Base-by-base conservation (phyloP, 2,329 filamentous ascomycete species). In the Aaosphaeria pasadenensis region DNA sequence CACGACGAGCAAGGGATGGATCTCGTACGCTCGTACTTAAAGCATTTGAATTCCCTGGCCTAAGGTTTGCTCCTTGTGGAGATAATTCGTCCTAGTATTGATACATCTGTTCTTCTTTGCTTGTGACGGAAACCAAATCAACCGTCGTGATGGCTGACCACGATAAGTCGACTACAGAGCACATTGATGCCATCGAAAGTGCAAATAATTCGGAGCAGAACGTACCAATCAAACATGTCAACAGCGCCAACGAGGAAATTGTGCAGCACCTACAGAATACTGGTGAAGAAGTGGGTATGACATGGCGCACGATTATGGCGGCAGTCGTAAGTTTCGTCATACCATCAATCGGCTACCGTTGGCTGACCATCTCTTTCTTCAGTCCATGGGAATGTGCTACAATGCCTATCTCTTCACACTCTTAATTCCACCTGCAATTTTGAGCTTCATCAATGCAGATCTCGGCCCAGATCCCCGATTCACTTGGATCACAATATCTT, bases 341-440 rank as follows among this genome's bases (percentile, higher is more conserved):
- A 9, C 7, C 33, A 36, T 36, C 17, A 2, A 24, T 3, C 17
- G 17, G 17, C 17, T 24, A 24, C 17, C 17, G 17, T 24, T 24
- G 9, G n/a, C 33, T 36, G 33, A 36, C 33, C n/a, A n/a, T 36
- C 33, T 36, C 33, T 24, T 24, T 24, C 2, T 3, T 24, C 30
- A 58, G 54, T 56, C 60, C 6, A 63, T 66, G 57, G 59, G 48
- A 5, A 60, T 63, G 55, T 64, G 61, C 48, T 66, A 64, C 49
- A 65, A 66, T 43, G 60, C 64, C 41, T 67, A 67, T 42, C 55
- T 66, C 4, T 63, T 68, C 42, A 68, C 63, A 2, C 57, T 67
- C 7, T 47, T 67, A 5, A 65, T 68, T 7, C 64, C 64, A 1
- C 58, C 64, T n/a, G 53, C 64, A 0, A 63, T 66, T 30, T 57